Evolutionary conservation across 1,284 basidiomycete species (phyloP), one percentile per base, ranked within the genome.

Genomic region (Marasmius sp.): DNA sequence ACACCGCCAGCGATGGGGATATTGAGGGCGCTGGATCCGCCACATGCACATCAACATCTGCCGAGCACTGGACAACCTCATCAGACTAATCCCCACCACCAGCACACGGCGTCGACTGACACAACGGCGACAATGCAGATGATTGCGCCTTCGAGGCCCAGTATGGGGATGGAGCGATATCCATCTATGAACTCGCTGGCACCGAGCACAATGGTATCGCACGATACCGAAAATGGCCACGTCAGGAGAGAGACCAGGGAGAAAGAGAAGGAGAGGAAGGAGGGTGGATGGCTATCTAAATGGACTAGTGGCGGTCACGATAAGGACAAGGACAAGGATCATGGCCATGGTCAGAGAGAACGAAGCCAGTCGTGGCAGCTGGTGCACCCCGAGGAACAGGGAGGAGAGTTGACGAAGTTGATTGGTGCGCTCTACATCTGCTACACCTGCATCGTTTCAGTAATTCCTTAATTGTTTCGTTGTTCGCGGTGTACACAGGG

Each of bases 321-420:
- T 67, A 20, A 22, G 10, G 38, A 48, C 6, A 41, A 72, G 73
- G 69, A 67, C 74, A 67, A 68, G 66, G 69, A 73, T 14, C 43
- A 50, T 22, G 22, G 16, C 14, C 50, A 51, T 36, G 27, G 27
- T 27, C 27, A 27, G 27, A 27, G 27, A 27, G 27, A 27, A 27
- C 39, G 36, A 12, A 27, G 9, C 36, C 58, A 41, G 68, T 70
- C 43, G 67, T 68, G 38, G 52, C 52, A 54, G 52, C 52, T 54
- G 60, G 66, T 14, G 68, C 71, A 56, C 70, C 72, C 60, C 66
- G 66, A 62, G 68, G 80, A 81, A 8, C 77, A 75, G 16, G 78
- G 77, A 2, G 78, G 77, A 2, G 87, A 88, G 63, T 74, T 89
- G 10, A 89, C 86, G 2, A 78, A 85, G 61, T 87, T 89, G 85